Conservation (phyloP, 805 yeast species). For the Saturnispora diversa region DNA sequence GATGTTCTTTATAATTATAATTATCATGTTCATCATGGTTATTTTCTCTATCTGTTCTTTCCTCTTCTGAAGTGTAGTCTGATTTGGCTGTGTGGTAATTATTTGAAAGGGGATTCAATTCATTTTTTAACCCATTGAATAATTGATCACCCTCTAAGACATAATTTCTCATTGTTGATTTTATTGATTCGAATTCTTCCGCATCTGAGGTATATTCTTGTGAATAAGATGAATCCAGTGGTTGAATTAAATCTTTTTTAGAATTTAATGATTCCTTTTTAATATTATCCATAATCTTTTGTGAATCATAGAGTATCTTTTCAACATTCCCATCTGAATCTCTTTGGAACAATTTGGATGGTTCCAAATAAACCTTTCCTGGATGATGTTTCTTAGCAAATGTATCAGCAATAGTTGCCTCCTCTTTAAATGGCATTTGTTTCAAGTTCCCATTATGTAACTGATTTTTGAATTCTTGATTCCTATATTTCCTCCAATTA, state of each 20-base stretch:
- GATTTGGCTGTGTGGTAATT: conserved; percentile 15
- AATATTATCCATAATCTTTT: conserved; percentile 5
- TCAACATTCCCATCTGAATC: conserved; percentile 3
- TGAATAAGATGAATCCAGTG: conserved; percentile 14
- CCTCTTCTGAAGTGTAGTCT: conserved; percentile 23
- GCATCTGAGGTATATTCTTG: conserved; percentile 27
- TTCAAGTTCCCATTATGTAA: conserved; percentile 17
- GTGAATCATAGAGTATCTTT: neutral
- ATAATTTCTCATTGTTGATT: conserved; percentile 20
- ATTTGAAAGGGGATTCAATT: conserved; percentile 14
- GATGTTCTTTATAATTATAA: neutral
- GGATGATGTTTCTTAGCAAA: conserved; percentile 25
- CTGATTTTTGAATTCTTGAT: conserved; percentile 18
- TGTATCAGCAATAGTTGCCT: conserved; percentile 23
- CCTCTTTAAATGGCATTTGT: conserved; percentile 16
- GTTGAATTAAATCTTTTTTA: neutral
- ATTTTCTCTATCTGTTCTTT: neutral
- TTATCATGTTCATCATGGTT: neutral
- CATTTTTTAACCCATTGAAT: conserved; percentile 21
- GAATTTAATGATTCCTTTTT: conserved; percentile 6
- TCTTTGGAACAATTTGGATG: conserved; percentile 21
- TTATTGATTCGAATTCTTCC: conserved; percentile 21
- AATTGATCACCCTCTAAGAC: conserved; percentile 23
- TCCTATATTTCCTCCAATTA: conserved; percentile 26
- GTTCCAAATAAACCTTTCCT: conserved; percentile 10